Conservation (phyloP, 768 basidiomycete genomes). For the Fistulinella prunicolor region DNA sequence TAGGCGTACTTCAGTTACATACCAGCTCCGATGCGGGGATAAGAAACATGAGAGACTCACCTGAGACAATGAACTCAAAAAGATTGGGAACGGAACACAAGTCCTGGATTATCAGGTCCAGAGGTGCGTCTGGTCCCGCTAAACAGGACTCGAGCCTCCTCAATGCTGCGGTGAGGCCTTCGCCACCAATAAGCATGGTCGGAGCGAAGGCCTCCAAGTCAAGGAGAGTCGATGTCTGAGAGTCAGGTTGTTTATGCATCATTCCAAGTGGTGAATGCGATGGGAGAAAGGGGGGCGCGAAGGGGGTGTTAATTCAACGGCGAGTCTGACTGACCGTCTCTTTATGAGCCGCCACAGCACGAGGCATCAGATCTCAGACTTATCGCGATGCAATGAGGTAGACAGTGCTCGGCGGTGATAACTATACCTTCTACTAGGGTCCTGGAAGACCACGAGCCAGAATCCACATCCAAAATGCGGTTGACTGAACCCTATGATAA, state of each 20-base stretch:
- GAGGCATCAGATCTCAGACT: too few relatives aligned
- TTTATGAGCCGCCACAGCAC: too few relatives aligned
- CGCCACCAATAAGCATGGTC: conserved; percentile 13
- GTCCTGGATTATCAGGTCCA: conserved; percentile 27
- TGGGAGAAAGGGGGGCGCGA: too few relatives aligned
- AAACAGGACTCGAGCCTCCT: conserved; percentile 25
- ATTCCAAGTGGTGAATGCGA: too few relatives aligned
- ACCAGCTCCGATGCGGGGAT: background rate
- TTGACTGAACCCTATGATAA: too few relatives aligned
- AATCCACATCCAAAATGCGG: too few relatives aligned
- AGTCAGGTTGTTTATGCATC: conserved; percentile 2
- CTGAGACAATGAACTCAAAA: conserved; percentile 32
- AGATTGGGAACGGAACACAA: conserved; percentile 25
- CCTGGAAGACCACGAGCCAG: too few relatives aligned
- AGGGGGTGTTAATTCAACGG: too few relatives aligned
- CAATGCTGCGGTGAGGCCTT: conserved; percentile 17
- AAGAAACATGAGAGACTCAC: conserved; percentile 8
- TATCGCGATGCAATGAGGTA: too few relatives aligned
- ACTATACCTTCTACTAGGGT: too few relatives aligned
- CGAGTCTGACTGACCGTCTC: too few relatives aligned
- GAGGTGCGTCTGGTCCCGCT: conserved; percentile 15
- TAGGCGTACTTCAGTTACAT: conserved; percentile 3
- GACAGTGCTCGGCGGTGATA: too few relatives aligned
- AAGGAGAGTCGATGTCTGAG: conserved; percentile 9
- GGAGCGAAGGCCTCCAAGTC: conserved; percentile 18